Conservation (phyloP, 2,329 filamentous ascomycete genomes). For the Botrytis elliptica region DNA sequence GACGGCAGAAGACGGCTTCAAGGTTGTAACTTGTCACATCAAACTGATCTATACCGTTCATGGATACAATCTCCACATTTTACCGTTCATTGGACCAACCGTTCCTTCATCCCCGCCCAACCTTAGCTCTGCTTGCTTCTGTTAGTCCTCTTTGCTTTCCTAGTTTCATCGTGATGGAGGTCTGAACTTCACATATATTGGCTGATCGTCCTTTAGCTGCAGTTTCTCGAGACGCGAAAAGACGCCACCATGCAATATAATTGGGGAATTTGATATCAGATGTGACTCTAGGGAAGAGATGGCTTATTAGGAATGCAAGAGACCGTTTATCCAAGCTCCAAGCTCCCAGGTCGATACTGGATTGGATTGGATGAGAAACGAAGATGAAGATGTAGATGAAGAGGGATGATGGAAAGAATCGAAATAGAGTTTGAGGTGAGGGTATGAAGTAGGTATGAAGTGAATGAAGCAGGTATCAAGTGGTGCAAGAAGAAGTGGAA, state of each 20-base stretch:
- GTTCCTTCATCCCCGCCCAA: neutral
- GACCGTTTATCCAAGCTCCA: neutral
- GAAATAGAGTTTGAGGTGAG: neutral
- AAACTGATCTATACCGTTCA: neutral
- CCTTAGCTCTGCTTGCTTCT: neutral
- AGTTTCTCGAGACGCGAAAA: neutral
- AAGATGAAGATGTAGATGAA: neutral
- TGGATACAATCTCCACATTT: neutral
- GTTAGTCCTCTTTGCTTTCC: neutral
- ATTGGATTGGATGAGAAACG: neutral
- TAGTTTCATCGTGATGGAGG: neutral
- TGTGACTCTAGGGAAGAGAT: neutral
- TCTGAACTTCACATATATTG: constrained; percentile 6
- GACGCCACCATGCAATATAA: neutral
- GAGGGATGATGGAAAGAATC: neutral
- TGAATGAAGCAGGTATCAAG: too few relatives aligned
- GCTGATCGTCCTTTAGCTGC: neutral
- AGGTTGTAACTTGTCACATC: neutral
- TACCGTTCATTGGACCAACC: neutral
- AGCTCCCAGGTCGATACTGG: neutral
- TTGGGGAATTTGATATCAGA: constrained; percentile 14
- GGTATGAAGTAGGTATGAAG: neutral
- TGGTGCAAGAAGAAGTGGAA: neutral
- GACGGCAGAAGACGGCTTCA: neutral
- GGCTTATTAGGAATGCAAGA: neutral